Conservation (phyloP, 495 filamentous ascomycete genomes). For the Jackrogersella minutella region DNA sequence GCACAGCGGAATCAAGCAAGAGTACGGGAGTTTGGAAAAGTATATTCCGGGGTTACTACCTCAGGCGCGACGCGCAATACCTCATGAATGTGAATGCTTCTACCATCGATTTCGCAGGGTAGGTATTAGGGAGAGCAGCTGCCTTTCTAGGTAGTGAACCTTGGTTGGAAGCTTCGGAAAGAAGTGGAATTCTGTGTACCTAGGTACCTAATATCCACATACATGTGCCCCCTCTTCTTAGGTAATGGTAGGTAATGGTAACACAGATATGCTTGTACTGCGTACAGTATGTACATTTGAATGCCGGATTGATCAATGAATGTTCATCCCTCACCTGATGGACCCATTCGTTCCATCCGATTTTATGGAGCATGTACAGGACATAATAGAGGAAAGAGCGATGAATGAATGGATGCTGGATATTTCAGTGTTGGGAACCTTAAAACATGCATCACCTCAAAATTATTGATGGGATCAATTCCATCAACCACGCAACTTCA, state of each 20-base stretch:
- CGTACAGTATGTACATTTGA: neutral
- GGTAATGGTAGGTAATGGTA: neutral
- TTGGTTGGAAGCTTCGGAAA: neutral
- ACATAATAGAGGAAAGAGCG: no score
- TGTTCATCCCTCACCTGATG: constrained; percentile 17
- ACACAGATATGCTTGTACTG: neutral
- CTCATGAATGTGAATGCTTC: neutral
- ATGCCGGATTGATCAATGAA: neutral
- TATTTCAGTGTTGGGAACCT: no score
- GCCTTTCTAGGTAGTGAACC: neutral
- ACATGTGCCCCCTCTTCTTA: no score
- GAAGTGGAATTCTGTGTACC: neutral
- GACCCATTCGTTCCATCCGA: constrained; percentile 15
- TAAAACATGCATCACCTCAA: no score
- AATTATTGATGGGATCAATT: no score
- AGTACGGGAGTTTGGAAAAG: neutral
- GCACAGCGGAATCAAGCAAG: constrained; percentile 1
- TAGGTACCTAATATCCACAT: no score
- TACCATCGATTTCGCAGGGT: no score
- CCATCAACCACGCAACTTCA: constrained; percentile 6
- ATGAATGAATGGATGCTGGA: no score
- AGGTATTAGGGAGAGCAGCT: neutral
- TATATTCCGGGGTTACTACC: constrained; percentile 1
- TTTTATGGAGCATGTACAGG: neutral
- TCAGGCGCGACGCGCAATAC: neutral